Evolutionary conservation across 2,329 filamentous ascomycete species (phyloP).

Genomic region (Hypoxylon sp.): DNA sequence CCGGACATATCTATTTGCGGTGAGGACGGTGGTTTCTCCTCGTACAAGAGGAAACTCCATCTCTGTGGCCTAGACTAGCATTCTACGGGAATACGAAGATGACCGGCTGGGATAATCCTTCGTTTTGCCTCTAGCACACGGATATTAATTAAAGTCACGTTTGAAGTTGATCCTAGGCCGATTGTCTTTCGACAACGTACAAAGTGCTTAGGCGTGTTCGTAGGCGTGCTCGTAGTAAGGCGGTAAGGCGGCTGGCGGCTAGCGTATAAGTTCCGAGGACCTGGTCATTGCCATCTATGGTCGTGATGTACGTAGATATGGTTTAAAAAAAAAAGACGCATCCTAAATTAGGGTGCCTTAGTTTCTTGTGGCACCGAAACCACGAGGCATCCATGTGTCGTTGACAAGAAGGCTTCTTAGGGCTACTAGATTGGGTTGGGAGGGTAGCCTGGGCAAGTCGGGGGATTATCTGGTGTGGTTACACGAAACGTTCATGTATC

Average conservation of each 20-base stretch:
- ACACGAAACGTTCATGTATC: constrained; percentile 26
- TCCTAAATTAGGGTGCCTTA: constrained; percentile 41
- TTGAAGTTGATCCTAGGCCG: constrained; percentile 7
- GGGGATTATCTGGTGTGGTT: constrained; percentile 41
- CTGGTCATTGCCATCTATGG: constrained; percentile 26
- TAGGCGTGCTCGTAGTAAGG: background rate
- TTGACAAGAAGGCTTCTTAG: constrained; percentile 36
- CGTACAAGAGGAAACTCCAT: background rate
- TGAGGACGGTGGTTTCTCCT: constrained; percentile 24
- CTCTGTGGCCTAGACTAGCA: constrained; percentile 17
- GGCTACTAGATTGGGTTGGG: constrained; percentile 27
- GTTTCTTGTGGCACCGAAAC: constrained; percentile 44
- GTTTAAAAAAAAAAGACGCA: constrained; percentile 30
- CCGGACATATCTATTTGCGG: constrained; percentile 31
- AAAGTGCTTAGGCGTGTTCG: too few relatives aligned
- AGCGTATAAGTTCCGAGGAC: constrained; percentile 21
- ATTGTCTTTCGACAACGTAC: background rate
- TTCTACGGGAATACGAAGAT: constrained; percentile 21
- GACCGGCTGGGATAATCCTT: constrained; percentile 30
- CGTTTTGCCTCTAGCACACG: constrained; percentile 37
- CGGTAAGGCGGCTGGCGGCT: background rate
- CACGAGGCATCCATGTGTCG: constrained; percentile 47
- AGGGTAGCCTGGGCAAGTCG: constrained; percentile 25
- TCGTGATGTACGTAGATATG: constrained; percentile 5
- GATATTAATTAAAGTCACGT: constrained; percentile 36